phyloP scores from a whole-genome alignment of 1,284 basidiomycete species.

The Leccinum subrobustum region DNA sequence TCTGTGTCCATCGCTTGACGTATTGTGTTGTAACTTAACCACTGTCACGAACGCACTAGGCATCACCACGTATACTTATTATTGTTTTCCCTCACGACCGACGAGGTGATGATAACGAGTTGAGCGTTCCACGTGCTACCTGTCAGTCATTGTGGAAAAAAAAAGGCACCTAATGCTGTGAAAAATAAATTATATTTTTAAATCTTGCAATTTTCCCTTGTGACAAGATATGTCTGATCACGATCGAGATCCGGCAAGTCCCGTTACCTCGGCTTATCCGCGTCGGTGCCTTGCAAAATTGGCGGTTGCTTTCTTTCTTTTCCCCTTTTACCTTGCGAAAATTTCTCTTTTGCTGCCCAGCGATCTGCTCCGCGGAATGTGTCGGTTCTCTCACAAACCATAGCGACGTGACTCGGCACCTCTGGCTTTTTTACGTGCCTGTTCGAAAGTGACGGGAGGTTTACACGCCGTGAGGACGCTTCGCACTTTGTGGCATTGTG shows the following conservation, averaged over 20 bases:
- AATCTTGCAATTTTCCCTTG: conserved; percentile 1
- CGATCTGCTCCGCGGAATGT: conserved; percentile 4
- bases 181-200: conserved; percentile 4
- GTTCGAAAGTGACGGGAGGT: conserved; percentile 8
- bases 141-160: conserved; percentile 2
- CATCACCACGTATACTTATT: conserved; percentile 11
- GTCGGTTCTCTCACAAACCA: conserved; percentile 11
- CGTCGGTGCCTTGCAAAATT: conserved; percentile 26
- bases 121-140: conserved; percentile 11
- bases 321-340: background rate
- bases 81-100: conserved; percentile 7
- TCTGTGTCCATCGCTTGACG: conserved; percentile 11
- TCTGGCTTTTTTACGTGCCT: conserved; percentile 11
- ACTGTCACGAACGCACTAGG: background rate
- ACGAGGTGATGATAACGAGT: conserved; percentile 9
- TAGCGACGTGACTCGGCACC: conserved; percentile 7
- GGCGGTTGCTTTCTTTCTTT: background rate
- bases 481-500: conserved; percentile 7
- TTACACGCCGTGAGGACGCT: conserved; percentile 9
- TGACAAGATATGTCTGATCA: conserved; percentile 13
- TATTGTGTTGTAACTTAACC: conserved; percentile 17
- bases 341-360: background rate
- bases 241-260: conserved; percentile 25
- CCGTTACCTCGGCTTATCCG: conserved; percentile 15
- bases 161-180: conserved; percentile 11